phyloP scores from a whole-genome alignment of 352 stramenopile genomes.

The Pythium aristosporum region DNA sequence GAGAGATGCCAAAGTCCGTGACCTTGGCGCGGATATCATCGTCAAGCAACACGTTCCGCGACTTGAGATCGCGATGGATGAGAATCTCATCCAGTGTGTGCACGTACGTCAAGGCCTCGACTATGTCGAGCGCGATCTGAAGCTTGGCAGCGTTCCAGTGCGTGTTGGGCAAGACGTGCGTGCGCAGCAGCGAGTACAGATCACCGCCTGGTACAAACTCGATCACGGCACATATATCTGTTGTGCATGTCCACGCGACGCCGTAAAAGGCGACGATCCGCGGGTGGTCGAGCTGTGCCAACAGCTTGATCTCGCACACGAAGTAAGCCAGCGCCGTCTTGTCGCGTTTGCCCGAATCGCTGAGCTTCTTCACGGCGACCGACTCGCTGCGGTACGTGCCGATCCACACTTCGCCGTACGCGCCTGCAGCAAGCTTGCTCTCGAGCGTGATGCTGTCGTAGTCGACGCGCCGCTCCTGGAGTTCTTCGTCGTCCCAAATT shows the following conservation, averaged over 20 bases:
- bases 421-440: slow-evolving; percentile 57
- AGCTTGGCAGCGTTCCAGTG: slow-evolving; percentile 30
- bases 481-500: slow-evolving; percentile 58
- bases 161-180: slow-evolving; percentile 9
- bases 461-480: slow-evolving; percentile 60
- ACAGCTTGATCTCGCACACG: slow-evolving; percentile 28
- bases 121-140: slow-evolving; percentile 33
- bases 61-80: slow-evolving; percentile 39
- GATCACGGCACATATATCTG: slow-evolving; percentile 30
- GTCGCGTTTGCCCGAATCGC: slow-evolving; percentile 29
- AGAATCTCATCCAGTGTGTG: slow-evolving; percentile 29
- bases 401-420: slow-evolving; percentile 75
- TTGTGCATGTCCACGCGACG: slow-evolving; percentile 33
- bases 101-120: slow-evolving; percentile 34
- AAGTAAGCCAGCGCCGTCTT: slow-evolving; percentile 22
- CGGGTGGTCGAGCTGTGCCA: slow-evolving; percentile 35
- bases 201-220: slow-evolving; percentile 40
- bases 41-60: slow-evolving; percentile 35
- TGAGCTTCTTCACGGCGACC: slow-evolving; percentile 63
- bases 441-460: slow-evolving; percentile 63
- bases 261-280: slow-evolving; percentile 38
- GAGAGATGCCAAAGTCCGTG: slow-evolving; percentile 34
- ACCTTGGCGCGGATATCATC: slow-evolving; percentile 34
- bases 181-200: slow-evolving; percentile 32
- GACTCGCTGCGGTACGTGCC: slow-evolving; percentile 49